A percentile compares a stretch with the other conserved stretches of the same genome.
Conservation (phyloP, 345 rosid genomes). For the Eucalyptus rudis region DNA sequence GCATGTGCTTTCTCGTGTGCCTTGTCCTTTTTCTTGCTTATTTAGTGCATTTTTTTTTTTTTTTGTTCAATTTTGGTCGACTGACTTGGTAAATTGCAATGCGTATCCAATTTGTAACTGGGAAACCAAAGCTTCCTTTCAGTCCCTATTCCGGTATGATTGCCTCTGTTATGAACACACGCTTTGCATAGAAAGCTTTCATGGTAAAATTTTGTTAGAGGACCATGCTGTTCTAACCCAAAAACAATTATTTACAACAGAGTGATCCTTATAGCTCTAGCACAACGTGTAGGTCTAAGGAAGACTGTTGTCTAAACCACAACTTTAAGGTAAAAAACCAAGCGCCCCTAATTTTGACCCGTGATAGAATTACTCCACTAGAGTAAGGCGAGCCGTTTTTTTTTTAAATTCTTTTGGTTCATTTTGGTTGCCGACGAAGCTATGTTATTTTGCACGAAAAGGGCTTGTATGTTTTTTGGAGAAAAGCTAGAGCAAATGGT, state of each 20-base stretch:
- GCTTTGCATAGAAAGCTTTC: background rate
- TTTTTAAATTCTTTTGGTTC: background rate
- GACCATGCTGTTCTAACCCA: background rate
- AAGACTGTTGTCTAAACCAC: background rate
- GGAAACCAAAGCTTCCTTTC: background rate
- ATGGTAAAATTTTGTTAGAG: background rate
- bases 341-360: background rate
- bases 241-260: background rate
- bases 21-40: background rate
- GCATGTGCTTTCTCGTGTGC: background rate
- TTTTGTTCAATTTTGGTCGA: background rate
- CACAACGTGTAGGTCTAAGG: background rate
- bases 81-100: background rate
- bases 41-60: background rate
- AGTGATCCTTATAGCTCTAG: background rate
- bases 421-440: background rate
- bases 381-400: background rate
- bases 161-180: background rate
- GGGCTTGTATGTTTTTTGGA: background rate
- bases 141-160: background rate
- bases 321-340: background rate
- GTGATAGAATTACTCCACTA: background rate
- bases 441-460: background rate
- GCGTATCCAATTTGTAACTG: background rate
- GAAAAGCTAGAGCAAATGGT: background rate